A percentile compares a stretch with the other conserved stretches of the same genome.
Conservation (phyloP, 2,329 filamentous ascomycete genomes). For the Colletotrichum sp. region DNA sequence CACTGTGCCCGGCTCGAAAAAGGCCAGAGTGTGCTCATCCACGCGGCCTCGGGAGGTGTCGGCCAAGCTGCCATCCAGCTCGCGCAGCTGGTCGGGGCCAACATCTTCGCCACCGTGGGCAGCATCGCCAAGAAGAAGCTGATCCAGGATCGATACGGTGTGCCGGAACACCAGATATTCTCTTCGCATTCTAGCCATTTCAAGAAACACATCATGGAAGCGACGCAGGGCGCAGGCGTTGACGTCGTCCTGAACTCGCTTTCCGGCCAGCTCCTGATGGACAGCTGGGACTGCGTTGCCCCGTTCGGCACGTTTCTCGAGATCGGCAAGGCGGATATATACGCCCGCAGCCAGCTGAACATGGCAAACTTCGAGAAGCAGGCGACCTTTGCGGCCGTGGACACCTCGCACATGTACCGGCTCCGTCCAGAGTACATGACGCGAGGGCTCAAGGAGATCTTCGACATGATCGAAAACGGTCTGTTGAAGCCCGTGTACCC, state of each 20-base stretch:
- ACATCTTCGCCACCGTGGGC: constrained; percentile 34
- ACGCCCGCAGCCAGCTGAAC: constrained; percentile 28
- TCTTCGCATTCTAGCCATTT: constrained; percentile 32
- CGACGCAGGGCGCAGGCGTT: constrained; percentile 34
- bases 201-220: constrained; percentile 27
- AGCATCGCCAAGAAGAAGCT: constrained; percentile 27
- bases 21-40: constrained; percentile 38
- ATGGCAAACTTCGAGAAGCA: not conserved
- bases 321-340: constrained; percentile 45
- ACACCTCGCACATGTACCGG: not conserved
- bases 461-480: constrained; percentile 18
- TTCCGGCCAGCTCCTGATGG: constrained; percentile 40
- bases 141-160: constrained; percentile 23
- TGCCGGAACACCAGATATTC: constrained; percentile 29
- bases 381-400: not conserved
- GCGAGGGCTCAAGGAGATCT: constrained; percentile 24
- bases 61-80: constrained; percentile 40
- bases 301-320: constrained; percentile 51
- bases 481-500: constrained; percentile 29
- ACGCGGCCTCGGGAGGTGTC: constrained; percentile 37
- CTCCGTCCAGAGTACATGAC: constrained; percentile 28
- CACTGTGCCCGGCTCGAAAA: constrained; percentile 28
- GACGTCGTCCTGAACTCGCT: constrained; percentile 29
- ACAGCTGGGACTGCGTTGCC: constrained; percentile 48
- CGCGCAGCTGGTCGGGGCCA: constrained; percentile 31